Evolutionary conservation across 139 green algal genomes (phyloP).

Genomic region (Micromonas commoda): DNA sequence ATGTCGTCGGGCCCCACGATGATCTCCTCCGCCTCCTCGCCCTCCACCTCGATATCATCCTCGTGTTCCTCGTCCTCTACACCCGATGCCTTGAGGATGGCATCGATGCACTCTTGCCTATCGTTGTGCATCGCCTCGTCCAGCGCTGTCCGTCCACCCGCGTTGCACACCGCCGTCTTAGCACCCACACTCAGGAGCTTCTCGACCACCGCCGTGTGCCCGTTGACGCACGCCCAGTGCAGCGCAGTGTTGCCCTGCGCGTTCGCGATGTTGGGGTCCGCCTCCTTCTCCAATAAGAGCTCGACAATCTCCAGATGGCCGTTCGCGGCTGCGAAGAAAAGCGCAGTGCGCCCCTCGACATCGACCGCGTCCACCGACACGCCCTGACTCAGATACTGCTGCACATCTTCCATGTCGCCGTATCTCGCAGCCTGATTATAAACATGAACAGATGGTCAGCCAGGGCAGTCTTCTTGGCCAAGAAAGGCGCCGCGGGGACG

Average conservation of each 20-base stretch:
- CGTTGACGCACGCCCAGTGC: conserved; percentile 34
- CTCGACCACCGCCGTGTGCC: conserved; percentile 21
- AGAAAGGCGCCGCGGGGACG: too few species aligned
- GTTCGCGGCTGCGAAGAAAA: conserved; percentile 25
- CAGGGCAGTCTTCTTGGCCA: too few species aligned
- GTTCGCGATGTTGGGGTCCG: conserved; percentile 10
- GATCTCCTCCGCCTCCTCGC: not conserved
- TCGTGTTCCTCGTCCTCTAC: not conserved
- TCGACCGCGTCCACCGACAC: not conserved
- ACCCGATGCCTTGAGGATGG: not conserved
- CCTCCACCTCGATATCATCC: not conserved
- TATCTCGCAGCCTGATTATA: conserved; percentile 15
- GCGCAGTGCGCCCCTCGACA: not conserved
- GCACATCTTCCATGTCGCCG: conserved; percentile 10
- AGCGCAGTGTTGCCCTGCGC: conserved; percentile 20
- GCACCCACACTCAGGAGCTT: conserved; percentile 1
- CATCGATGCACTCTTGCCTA: conserved; percentile 8
- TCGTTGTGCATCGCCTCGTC: conserved; percentile 25
- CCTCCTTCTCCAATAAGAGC: not conserved
- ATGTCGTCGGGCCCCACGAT: not conserved
- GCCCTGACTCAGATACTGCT: not conserved
- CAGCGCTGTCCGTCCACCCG: not conserved
- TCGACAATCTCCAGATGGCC: conserved; percentile 13
- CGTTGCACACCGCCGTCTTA: not conserved
- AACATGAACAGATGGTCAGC: too few species aligned